Base-by-base conservation (phyloP, 257 asterid species). In the Ocimum tenuiflorum region DNA sequence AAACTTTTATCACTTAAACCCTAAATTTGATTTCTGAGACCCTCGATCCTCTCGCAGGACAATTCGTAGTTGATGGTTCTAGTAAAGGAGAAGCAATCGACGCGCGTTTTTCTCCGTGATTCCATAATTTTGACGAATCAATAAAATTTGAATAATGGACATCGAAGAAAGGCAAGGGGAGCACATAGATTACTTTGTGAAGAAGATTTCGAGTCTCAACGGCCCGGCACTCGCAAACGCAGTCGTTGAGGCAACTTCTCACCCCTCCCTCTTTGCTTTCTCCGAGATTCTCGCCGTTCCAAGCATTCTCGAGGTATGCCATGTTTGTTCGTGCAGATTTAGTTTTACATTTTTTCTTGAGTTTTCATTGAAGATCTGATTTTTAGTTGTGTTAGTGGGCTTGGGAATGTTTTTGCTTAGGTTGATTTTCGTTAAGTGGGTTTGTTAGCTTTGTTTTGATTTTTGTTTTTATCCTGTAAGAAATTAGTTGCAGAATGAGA, bases 211-310 rank as follows among this genome's bases (percentile, higher is more conserved):
- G 23, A 60, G 58, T 48, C 73, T 68, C 15, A 78, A 70, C 43
- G 95, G 94, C 56, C 50, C 88, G 4, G 76, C 79, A 1, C 87
- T 91, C 3, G 74, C 79, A 20, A 59, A 41, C 68, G 78, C 82
- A 69, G 73, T 91, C 73, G 81, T 81, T 17, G 94, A 85, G 60
- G 96, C 96, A 65, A 91, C 98, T 70, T 88, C 95, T 1, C 96
- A 91, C 56, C 95, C 98, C 3, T 78, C 87, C 8, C 94, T 91
- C 23, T 91, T 86, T 55, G 98, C 95, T 58, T 91, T 91, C 81
- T 85, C 97, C 15, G 97, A 91, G 86, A 85, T 91, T 79, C 88
- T 88, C 54, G 46, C 88, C 7, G 83, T 88, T 65, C 83, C 94
- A 27, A 85, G 22, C 42, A 59, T 91, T 67, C 73, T 78, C 3